Conservation (phyloP, 306 rosid species). For the Bauhinia variegata region DNA sequence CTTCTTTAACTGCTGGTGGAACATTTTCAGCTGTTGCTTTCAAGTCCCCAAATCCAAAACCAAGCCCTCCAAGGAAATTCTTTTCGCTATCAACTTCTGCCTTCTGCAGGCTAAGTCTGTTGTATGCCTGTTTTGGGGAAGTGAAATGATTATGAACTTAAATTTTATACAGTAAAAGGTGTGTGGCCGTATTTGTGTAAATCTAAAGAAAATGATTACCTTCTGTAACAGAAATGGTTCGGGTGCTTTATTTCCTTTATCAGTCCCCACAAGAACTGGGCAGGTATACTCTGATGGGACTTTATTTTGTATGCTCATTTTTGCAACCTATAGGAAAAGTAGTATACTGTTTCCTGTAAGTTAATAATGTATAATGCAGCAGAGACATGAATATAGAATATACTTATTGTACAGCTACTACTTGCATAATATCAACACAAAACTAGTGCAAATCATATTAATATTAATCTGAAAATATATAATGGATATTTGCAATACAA, state of each 20-base stretch:
- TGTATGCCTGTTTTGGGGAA: slow-evolving; percentile 56
- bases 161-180: slow-evolving; percentile 2
- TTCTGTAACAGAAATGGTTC: slow-evolving; percentile 46
- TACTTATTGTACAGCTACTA: too few species aligned
- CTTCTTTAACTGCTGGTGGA: slow-evolving; percentile 60
- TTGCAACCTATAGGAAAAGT: slow-evolving; percentile 56
- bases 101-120: slow-evolving; percentile 39
- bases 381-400: too few species aligned
- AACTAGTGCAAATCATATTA: too few species aligned
- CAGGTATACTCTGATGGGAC: slow-evolving; percentile 79
- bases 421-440: too few species aligned
- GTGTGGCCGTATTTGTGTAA: not conserved
- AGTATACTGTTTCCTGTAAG: slow-evolving; percentile 26
- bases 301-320: slow-evolving; percentile 75
- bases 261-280: slow-evolving; percentile 49
- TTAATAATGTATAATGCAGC: not conserved
- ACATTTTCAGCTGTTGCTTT: slow-evolving; percentile 62
- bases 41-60: slow-evolving; percentile 73
- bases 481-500: not conserved
- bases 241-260: slow-evolving; percentile 56
- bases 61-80: slow-evolving; percentile 65
- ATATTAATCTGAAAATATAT: too few species aligned
- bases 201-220: slow-evolving; percentile 47
- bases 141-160: slow-evolving; percentile 5
- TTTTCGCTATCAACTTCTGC: slow-evolving; percentile 37